Conservation (phyloP, 305 asterid genomes). For the Fraxinus floribunda region DNA sequence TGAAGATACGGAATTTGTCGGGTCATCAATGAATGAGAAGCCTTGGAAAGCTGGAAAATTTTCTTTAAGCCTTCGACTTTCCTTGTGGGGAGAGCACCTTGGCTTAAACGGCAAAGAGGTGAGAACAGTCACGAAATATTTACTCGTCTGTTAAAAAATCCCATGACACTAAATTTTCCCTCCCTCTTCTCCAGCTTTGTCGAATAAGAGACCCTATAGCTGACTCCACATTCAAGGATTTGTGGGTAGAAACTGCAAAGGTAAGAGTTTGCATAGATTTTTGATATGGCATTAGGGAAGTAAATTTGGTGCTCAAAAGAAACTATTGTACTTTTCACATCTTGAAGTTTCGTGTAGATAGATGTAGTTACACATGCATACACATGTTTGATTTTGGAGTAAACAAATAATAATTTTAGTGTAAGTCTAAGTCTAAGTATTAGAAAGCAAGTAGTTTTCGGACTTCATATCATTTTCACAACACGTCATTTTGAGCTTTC, state of each 20-base stretch:
- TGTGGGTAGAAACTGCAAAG: conserved; percentile 77
- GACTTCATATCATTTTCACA: not conserved
- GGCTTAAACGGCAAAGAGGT: conserved; percentile 73
- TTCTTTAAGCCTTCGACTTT: conserved; percentile 66
- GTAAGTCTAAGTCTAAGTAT: not conserved
- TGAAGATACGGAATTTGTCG: conserved; percentile 79
- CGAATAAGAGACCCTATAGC: conserved; percentile 71
- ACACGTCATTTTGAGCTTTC: not conserved
- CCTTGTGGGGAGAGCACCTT: conserved; percentile 94
- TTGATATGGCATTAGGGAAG: not conserved
- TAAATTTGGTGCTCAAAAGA: not conserved
- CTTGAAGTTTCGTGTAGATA: not conserved
- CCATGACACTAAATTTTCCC: not conserved
- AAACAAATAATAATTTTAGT: not conserved
- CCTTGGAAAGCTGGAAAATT: conserved; percentile 92
- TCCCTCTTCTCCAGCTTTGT: conserved; percentile 47
- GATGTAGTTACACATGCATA: not conserved
- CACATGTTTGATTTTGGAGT: not conserved
- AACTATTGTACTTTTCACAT: not conserved
- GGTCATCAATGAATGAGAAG: conserved; percentile 71
- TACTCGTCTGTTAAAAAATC: not conserved
- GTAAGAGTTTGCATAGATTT: conserved; percentile 33
- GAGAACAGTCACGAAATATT: conserved; percentile 23
- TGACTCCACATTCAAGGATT: conserved; percentile 58
- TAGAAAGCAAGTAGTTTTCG: not conserved